Evolutionary conservation across 1,139 yeast species (phyloP).

Genomic region (Geotrichum europaeum): DNA sequence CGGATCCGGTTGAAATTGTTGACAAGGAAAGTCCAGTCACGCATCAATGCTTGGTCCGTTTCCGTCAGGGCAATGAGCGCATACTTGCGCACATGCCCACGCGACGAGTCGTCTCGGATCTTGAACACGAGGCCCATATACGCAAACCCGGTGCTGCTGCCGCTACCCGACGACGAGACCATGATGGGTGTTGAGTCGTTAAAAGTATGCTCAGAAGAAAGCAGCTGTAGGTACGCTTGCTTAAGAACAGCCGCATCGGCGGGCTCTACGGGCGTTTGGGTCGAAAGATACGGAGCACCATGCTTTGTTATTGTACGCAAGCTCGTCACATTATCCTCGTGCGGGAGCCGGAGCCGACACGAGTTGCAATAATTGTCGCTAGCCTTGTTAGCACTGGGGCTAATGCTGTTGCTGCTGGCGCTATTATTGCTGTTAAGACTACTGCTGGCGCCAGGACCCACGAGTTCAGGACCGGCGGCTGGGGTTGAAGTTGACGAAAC

Average conservation of each 20-base stretch:
- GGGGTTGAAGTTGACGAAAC: conserved; percentile 8
- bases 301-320: neutral
- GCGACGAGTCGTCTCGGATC: conserved; percentile 59
- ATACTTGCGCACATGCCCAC: conserved; percentile 75
- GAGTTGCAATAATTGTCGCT: conserved; percentile 21
- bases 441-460: neutral
- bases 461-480: no score
- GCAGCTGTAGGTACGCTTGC: conserved; percentile 41
- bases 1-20: conserved; percentile 50
- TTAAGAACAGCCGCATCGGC: conserved; percentile 49
- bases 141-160: neutral
- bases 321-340: conserved; percentile 1
- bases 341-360: conserved; percentile 26
- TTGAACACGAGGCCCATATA: conserved; percentile 64
- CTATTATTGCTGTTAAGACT: neutral
- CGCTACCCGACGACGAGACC: conserved; percentile 51
- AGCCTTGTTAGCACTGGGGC: neutral
- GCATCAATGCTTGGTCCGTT: conserved; percentile 46
- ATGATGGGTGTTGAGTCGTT: conserved; percentile 63
- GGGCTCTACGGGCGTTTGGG: conserved; percentile 61
- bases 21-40: conserved; percentile 53
- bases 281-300: conserved; percentile 32
- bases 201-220: conserved; percentile 67
- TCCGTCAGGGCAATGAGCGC: conserved; percentile 59
- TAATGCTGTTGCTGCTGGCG: neutral